Evolutionary conservation across 257 asterid genomes (phyloP), one percentile per base, ranked within the genome.

Genomic region (Pogostemon cablin): DNA sequence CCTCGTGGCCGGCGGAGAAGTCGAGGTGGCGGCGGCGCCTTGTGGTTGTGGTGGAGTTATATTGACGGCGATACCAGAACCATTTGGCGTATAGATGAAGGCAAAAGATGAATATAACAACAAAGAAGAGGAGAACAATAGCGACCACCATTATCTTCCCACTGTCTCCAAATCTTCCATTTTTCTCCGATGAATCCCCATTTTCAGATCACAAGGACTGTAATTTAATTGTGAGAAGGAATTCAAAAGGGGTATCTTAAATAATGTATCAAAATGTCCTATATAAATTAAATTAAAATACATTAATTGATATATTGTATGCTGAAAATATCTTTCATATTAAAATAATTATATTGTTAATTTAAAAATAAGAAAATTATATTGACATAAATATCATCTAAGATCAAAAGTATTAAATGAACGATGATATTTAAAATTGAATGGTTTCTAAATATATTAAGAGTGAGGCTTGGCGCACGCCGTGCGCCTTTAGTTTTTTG

Each of bases 41-140:
- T 1, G 75, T 49, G 49, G 73, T 1, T 71, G 80, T 41, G 89
- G 75, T 3, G 10, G 79, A 62, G 73, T 64, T 49, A 15, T 84
- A 86, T 39, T 74, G 87, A 81, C 86, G 90, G 79, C 88, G 88
- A 75, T 79, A 75, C 89, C 88, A 83, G 82, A 77, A 89, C 89
- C 93, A 85, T 74, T 81, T 91, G 82, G 96, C 87, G 77, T 89
- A 91, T 55, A 89, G 79, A 56, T 91, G 91, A 56, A 91, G 81
- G 68, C 83, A 82, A 72, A 87, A 91, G 8, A 91, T 85, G 9
- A 85, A 72, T 52, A 81, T 74, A 1, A 91, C 77, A 3, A 91
- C 91, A 0, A 89, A 81, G 63, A 86, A 80, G 65, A 93, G 87
- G 47, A 86, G 74, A 5, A 89, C 71, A 1, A 84, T 75, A 5